These are phyloP conservation scores for Linum trigynum DNA, from an alignment of 345 rosid genomes.

Conservation along the genomic window DNA sequence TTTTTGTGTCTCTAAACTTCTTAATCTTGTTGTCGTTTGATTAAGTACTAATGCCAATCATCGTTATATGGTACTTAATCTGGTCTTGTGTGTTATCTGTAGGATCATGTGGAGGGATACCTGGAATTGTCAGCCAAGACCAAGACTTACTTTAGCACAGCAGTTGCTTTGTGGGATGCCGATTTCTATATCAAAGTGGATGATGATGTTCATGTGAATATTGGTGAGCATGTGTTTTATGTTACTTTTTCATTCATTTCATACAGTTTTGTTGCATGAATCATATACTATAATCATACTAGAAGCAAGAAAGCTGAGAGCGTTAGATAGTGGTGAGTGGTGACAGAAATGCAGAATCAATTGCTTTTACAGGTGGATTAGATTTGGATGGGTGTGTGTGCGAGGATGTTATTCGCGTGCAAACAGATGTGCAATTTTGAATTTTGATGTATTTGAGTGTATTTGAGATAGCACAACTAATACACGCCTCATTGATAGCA, in stretches of 20 bases:
- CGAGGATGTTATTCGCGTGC: not conserved
- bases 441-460: too few species aligned
- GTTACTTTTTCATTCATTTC: not conserved
- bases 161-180: conserved; percentile 76
- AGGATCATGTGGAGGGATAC: conserved; percentile 86
- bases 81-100: conserved; percentile 15
- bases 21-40: conserved; percentile 7
- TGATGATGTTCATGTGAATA: conserved; percentile 87
- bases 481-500: too few species aligned
- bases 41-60: not conserved
- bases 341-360: too few species aligned
- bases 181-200: conserved; percentile 94
- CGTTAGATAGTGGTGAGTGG: too few species aligned
- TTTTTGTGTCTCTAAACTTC: conserved; percentile 7
- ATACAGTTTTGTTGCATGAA: too few species aligned
- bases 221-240: conserved; percentile 35
- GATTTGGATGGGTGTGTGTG: too few species aligned
- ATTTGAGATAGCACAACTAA: too few species aligned
- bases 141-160: conserved; percentile 61
- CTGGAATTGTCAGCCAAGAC: conserved; percentile 80
- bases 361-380: too few species aligned
- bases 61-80: conserved; percentile 4
- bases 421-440: too few species aligned
- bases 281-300: too few species aligned
- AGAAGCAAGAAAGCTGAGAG: too few species aligned